phyloP scores from a whole-genome alignment of 1,284 basidiomycete species.

The Ganoderma lucidum region DNA sequence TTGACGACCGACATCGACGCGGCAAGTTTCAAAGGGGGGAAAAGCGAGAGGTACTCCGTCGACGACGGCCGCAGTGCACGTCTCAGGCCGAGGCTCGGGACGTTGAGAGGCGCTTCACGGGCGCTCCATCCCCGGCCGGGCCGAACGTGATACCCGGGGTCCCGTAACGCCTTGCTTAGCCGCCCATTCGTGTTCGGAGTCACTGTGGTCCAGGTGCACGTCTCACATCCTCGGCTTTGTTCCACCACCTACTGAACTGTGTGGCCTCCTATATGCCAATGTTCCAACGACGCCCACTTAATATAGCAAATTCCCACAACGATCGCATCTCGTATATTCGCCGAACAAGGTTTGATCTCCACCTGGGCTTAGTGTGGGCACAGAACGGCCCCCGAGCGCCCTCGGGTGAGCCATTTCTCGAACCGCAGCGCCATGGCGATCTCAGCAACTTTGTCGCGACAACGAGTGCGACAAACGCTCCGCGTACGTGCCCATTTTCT shows the following conservation, averaged over 20 bases:
- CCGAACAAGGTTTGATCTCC: constrained; percentile 6
- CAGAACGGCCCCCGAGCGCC: neutral
- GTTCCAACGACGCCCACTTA: neutral
- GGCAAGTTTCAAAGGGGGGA: too few relatives aligned
- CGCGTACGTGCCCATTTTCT: neutral
- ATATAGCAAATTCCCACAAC: neutral
- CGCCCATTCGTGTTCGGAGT: neutral
- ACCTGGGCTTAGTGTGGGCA: constrained; percentile 5
- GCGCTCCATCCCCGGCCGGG: neutral
- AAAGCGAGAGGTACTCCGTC: too few relatives aligned
- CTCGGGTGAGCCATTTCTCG: neutral
- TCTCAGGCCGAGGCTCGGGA: too few relatives aligned
- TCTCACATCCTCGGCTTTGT: neutral
- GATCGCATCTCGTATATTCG: neutral
- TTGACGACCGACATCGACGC: too few relatives aligned
- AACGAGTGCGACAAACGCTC: constrained; percentile 2
- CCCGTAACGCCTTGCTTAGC: neutral
- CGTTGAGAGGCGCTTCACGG: too few relatives aligned
- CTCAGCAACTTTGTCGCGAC: neutral
- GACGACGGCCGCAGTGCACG: too few relatives aligned
- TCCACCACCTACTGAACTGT: neutral
- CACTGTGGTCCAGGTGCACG: neutral
- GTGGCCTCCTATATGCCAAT: neutral
- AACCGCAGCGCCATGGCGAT: neutral
- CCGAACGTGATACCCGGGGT: neutral